These are phyloP conservation scores for Juncus effusus DNA, from an alignment of 176 grass and related monocot genomes.

Conservation along the genomic window DNA sequence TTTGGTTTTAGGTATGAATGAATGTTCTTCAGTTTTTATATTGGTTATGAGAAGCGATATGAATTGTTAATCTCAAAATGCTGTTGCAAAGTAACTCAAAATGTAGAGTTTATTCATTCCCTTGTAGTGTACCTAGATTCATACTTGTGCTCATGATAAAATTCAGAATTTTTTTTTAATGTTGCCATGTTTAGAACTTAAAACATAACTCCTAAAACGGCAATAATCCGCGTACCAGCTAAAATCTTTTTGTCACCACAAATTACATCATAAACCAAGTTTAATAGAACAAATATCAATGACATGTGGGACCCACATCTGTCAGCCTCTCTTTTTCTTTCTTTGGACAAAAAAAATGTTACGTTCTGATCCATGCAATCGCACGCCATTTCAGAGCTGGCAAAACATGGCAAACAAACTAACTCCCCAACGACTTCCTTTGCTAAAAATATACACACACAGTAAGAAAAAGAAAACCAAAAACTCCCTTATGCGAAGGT, in stretches of 20 bases:
- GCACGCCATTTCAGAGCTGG: constrained; percentile 18
- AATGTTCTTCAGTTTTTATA: too few species aligned
- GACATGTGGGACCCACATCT: not conserved
- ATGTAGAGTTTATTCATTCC: too few species aligned
- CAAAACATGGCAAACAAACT: constrained; percentile 12
- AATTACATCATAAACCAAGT: constrained; percentile 1
- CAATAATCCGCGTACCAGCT: not conserved
- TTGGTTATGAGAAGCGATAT: too few species aligned
- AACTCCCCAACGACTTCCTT: constrained; percentile 10
- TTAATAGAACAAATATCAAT: constrained; percentile 6
- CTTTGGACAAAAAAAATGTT: constrained; percentile 7
- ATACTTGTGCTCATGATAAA: too few species aligned
- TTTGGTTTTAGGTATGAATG: too few species aligned
- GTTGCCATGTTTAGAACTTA: too few species aligned
- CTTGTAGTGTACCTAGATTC: too few species aligned
- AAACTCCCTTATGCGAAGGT: not conserved
- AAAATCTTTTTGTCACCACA: not conserved
- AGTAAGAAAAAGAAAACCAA: not conserved
- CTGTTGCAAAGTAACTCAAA: too few species aligned
- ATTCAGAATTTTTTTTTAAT: too few species aligned
- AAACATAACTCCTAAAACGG: too few species aligned
- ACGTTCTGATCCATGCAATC: not conserved
- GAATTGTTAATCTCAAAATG: too few species aligned
- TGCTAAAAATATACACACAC: constrained; percentile 28
- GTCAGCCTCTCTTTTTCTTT: constrained; percentile 3